These are phyloP conservation scores for Phialophora macrospora DNA, from an alignment of 2,329 filamentous ascomycete species.

Conservation along the genomic window DNA sequence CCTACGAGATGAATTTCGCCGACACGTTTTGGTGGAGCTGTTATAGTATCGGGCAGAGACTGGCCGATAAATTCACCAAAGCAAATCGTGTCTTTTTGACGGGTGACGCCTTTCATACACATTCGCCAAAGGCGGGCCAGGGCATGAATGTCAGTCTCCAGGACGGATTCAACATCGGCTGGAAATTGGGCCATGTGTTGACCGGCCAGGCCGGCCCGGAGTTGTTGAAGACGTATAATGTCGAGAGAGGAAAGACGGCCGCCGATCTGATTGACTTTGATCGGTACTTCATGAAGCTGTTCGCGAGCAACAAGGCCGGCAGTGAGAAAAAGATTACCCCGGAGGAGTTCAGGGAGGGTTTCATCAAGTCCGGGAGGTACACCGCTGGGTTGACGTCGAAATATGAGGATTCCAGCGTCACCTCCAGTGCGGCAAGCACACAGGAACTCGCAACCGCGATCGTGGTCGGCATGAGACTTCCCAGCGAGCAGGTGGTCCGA, in stretches of 20 bases:
- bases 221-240: conserved; percentile 59
- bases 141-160: conserved; percentile 61
- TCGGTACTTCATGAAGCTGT: conserved; percentile 59
- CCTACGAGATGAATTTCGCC: conserved; percentile 60
- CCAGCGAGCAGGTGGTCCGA: conserved; percentile 63
- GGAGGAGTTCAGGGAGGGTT: conserved; percentile 61
- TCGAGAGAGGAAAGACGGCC: conserved; percentile 59
- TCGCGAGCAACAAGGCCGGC: conserved; percentile 50
- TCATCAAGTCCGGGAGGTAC: conserved; percentile 62
- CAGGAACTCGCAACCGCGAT: conserved; percentile 47
- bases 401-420: conserved; percentile 60
- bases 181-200: conserved; percentile 61
- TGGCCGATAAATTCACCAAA: conserved; percentile 72
- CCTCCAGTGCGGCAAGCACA: conserved; percentile 44
- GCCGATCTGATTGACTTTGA: conserved; percentile 67
- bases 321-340: conserved; percentile 44
- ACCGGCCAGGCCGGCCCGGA: conserved; percentile 50
- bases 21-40: conserved; percentile 71
- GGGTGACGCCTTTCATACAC: conserved; percentile 71
- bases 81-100: conserved; percentile 69
- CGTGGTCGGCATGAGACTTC: conserved; percentile 56
- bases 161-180: conserved; percentile 65
- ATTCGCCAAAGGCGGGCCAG: conserved; percentile 73
- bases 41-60: conserved; percentile 72
- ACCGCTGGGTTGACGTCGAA: conserved; percentile 64